Base-by-base conservation (phyloP, 2,329 filamentous ascomycete genomes). In the Fusarium pseudograminearum region DNA sequence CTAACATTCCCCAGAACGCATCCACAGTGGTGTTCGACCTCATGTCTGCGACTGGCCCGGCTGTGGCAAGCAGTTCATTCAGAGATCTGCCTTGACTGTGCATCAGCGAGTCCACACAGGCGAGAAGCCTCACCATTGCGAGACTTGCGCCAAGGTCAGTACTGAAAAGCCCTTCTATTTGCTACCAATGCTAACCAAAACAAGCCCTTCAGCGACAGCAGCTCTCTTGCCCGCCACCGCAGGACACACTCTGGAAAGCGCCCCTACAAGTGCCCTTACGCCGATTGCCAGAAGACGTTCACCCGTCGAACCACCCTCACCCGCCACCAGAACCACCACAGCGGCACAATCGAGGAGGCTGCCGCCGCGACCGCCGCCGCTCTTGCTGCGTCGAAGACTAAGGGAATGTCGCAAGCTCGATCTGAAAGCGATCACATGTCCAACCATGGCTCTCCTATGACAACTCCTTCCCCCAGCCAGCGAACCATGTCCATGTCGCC, bases 91-190 rank as follows among this genome's bases (percentile, higher is more conserved):
- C 24, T 83, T 99, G 78, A 99, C 96, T 1, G 96, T 99, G 10
- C 96, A 98, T 80, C 91, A 93, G 77, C 92, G 96, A 73, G 94
- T 98, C 22, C 96, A 99, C 80, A 98, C 96, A 3, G 96, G 96
- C 70, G 96, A 98, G 83, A 99, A 99, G 82, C 96, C 96, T 52
- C 96, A 99, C 76, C 95, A 96, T 89, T 99, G 96, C 78, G 96
- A 98, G 81, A 90, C 93, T 68, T 98, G 96, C 79, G 93, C 93
- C 79, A 98, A 98, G 90, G 94, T 97, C 85, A 76, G 86, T 74
- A 40, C 10, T 15, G 36, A 7, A 4, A 28, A 28, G 4, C 2
- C 4, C 22, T 24, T 11, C 2, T 11, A 12, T 30, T 9, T 22
- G 9, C 16, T 24, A 18, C 26, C 15, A 26, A 28, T 41, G 41